Conservation (phyloP, 2,329 filamentous ascomycete genomes). For the Aschersonia sp. region DNA sequence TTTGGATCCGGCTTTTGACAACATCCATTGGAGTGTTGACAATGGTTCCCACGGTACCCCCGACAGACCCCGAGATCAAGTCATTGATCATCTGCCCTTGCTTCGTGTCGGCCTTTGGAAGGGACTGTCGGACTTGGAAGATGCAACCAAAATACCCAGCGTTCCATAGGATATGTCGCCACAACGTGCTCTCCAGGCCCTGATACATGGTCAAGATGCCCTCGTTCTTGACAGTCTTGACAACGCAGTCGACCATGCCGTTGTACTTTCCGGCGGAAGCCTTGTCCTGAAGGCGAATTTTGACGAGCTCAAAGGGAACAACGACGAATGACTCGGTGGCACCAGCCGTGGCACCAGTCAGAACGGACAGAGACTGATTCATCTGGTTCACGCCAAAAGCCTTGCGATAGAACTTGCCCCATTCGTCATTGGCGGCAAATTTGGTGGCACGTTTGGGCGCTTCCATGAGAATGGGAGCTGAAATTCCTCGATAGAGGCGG, state of each 20-base stretch:
- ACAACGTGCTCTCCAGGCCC: constrained; percentile 89
- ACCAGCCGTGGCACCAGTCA: constrained; percentile 88
- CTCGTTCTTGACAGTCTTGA: constrained; percentile 72
- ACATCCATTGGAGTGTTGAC: constrained; percentile 95
- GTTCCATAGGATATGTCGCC: constrained; percentile 86
- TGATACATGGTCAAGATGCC: constrained; percentile 86
- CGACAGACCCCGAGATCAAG: constrained; percentile 69
- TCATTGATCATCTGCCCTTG: constrained; percentile 73
- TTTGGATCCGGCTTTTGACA: constrained; percentile 96
- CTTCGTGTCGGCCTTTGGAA: constrained; percentile 74
- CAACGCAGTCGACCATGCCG: constrained; percentile 65
- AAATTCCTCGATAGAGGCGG: constrained; percentile 88
- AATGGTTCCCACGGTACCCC: constrained; percentile 78
- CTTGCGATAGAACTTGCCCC: constrained; percentile 87
- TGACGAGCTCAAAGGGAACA: constrained; percentile 95
- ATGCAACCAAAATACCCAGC: constrained; percentile 96
- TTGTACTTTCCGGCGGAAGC: constrained; percentile 80
- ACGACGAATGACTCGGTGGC: constrained; percentile 95
- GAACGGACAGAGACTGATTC: constrained; percentile 79
- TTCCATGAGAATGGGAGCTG: constrained; percentile 94
- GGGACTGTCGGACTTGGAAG: constrained; percentile 79
- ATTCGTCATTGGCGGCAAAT: constrained; percentile 97
- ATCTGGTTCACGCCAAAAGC: constrained; percentile 74
- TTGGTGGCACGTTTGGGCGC: constrained; percentile 89
- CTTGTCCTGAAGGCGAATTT: constrained; percentile 94